phyloP scores from a whole-genome alignment of 441 rosid genomes.

The Daphne laureola region DNA sequence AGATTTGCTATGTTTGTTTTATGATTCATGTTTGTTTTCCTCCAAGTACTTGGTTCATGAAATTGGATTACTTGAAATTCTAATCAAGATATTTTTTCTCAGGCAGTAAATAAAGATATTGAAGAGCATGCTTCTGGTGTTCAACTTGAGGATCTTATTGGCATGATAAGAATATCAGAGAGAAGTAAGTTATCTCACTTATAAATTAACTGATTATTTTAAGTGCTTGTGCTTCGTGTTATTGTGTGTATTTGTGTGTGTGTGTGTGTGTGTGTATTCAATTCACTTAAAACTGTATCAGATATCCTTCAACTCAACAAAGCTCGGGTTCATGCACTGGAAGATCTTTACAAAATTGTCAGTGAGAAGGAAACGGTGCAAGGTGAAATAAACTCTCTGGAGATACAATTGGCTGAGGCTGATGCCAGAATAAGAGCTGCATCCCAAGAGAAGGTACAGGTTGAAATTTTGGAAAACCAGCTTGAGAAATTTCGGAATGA shows the following conservation, averaged over 20 bases:
- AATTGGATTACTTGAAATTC: neutral
- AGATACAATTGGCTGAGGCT: constrained; percentile 73
- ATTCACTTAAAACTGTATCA: constrained; percentile 20
- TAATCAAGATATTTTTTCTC: constrained; percentile 15
- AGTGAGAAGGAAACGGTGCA: constrained; percentile 71
- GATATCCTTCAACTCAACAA: constrained; percentile 83
- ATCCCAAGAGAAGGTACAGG: constrained; percentile 67
- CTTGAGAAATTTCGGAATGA: constrained; percentile 60
- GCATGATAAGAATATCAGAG: constrained; percentile 80
- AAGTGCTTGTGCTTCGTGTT: neutral
- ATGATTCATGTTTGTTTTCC: too few species aligned
- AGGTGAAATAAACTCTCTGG: constrained; percentile 59
- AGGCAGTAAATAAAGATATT: constrained; percentile 42
- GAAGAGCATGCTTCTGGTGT: constrained; percentile 37
- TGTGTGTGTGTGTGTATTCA: too few species aligned
- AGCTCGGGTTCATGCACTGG: constrained; percentile 72
- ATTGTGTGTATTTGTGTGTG: too few species aligned
- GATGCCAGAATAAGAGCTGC: constrained; percentile 74
- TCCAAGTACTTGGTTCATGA: too few species aligned
- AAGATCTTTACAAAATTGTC: constrained; percentile 59
- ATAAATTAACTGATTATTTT: constrained; percentile 12
- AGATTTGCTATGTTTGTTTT: too few species aligned
- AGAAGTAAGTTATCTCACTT: constrained; percentile 41
- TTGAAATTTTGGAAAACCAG: constrained; percentile 61
- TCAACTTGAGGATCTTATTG: constrained; percentile 58